phyloP scores from a whole-genome alignment of 768 basidiomycete species.

The Auriscalpium vulgare region DNA sequence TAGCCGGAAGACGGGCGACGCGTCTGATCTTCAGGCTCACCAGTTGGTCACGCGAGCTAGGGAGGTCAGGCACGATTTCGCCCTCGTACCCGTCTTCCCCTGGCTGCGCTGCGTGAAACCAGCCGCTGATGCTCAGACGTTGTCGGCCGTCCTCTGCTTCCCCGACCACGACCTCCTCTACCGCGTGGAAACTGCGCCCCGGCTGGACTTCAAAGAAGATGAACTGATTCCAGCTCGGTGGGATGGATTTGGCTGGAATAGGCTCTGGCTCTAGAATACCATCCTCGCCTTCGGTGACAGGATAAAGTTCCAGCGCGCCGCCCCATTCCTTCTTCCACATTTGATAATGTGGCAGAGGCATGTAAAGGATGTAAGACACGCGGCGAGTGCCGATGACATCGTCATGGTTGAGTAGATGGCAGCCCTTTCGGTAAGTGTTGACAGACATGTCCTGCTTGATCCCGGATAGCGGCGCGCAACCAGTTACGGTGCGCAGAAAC shows the following conservation, averaged over 20 bases:
- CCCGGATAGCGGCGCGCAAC: constrained; percentile 87
- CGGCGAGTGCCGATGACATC: constrained; percentile 93
- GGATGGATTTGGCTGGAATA: constrained; percentile 57
- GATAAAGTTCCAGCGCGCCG: constrained; percentile 91
- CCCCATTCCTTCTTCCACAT: constrained; percentile 89
- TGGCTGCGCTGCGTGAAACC: constrained; percentile 91
- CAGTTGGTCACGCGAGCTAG: constrained; percentile 89
- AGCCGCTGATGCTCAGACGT: constrained; percentile 86
- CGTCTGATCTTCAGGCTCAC: constrained; percentile 41
- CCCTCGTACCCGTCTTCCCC: constrained; percentile 82
- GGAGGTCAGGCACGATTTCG: constrained; percentile 36
- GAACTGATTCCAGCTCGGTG: constrained; percentile 86
- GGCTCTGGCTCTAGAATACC: constrained; percentile 63
- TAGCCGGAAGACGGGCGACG: constrained; percentile 4
- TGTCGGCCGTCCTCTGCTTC: constrained; percentile 62
- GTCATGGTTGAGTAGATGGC: constrained; percentile 95
- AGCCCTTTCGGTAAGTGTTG: constrained; percentile 84
- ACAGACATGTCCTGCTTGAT: constrained; percentile 93
- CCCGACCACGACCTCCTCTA: constrained; percentile 91
- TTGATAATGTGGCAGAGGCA: constrained; percentile 69
- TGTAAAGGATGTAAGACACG: constrained; percentile 95
- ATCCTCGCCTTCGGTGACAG: constrained; percentile 47
- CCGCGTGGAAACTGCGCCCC: constrained; percentile 90
- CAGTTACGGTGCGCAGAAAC: constrained; percentile 81
- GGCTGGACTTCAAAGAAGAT: constrained; percentile 91